Base-by-base conservation (phyloP, 495 filamentous ascomycete genomes). In the Aspergillus bertholletiae region DNA sequence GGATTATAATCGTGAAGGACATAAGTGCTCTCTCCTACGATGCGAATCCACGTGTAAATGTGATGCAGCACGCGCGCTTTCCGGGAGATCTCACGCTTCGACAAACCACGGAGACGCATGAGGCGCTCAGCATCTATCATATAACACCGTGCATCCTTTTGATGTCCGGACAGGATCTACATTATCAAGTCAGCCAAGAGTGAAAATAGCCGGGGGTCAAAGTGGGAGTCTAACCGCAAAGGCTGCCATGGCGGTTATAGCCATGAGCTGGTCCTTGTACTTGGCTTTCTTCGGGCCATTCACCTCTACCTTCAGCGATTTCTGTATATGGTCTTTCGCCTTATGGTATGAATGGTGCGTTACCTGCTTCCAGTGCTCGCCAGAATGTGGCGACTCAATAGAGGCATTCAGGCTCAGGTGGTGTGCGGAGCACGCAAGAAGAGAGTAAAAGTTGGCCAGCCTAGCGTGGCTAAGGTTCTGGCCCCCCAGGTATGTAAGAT, bases 221-320 rank as follows among this genome's bases (percentile, higher is more conserved):
- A 8, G 43, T 3, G 32, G 13, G 23, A 21, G 3, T 13, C 62
- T 55, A 54, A 73, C 70, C 2, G 70, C 64, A 52, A 63, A 71
- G 34, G 68, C 61, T 7, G 63, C 67, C 41, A 73, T 45, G 20
- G 61, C 65, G 22, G 61, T 69, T 3, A 64, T 59, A 7, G 70
- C 69, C 70, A 73, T 73, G 26, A 73, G 43, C 35, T 73, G 70
- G n/a, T 73, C 70, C 49, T 73, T 73, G 24, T 72, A 73, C 48
- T 73, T 73, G 18, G 68, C 67, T 39, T 66, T 67, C 35, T 69
- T 73, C 9, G 66, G 59, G 4, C 62, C 60, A 8, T 59, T 47
- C 0, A 59, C 67, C 43, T 73, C 70, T 7, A 61, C 27, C 22
- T 65, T 62, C 18, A 73, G 32, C 1, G 68, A 73, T 2, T 54